These are phyloP conservation scores for Stygiomarasmius scandens DNA, from an alignment of 1,284 basidiomycete species.

Conservation along the genomic window DNA sequence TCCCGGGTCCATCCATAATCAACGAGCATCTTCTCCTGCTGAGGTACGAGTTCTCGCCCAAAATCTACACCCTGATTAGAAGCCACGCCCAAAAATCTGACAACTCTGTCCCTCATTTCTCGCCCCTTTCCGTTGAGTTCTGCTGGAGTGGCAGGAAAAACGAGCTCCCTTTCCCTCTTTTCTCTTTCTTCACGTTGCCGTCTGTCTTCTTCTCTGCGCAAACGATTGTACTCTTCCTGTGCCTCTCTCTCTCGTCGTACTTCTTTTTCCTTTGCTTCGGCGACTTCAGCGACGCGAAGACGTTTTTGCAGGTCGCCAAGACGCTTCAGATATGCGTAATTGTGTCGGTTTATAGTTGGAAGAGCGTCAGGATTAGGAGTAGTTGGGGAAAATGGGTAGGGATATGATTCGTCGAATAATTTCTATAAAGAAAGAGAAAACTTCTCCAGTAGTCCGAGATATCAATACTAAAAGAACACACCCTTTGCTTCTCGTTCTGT, in stretches of 20 bases:
- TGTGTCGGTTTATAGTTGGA: constrained; percentile 7
- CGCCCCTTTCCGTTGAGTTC: constrained; percentile 5
- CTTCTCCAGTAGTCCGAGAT: not conserved
- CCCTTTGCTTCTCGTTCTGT: constrained; percentile 3
- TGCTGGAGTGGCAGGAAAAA: constrained; percentile 2
- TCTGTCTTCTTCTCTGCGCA: constrained; percentile 7
- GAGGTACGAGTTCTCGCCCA: not conserved
- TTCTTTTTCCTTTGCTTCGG: not conserved
- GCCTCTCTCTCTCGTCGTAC: not conserved
- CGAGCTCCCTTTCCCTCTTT: not conserved
- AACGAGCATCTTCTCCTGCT: not conserved
- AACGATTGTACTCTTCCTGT: constrained; percentile 5
- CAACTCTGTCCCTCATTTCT: not conserved
- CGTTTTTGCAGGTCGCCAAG: not conserved
- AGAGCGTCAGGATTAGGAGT: constrained; percentile 3
- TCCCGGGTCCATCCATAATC: constrained; percentile 2
- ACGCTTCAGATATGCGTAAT: not conserved
- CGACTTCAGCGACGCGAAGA: not conserved
- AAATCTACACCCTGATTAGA: not conserved
- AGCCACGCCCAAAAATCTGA: not conserved
- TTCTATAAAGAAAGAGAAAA: not conserved
- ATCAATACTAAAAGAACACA: not conserved
- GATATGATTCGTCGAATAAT: constrained; percentile 5
- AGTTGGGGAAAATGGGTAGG: constrained; percentile 12
- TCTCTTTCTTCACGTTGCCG: not conserved